Conservation (phyloP, 257 asterid genomes). For the Coffea eugenioides region DNA sequence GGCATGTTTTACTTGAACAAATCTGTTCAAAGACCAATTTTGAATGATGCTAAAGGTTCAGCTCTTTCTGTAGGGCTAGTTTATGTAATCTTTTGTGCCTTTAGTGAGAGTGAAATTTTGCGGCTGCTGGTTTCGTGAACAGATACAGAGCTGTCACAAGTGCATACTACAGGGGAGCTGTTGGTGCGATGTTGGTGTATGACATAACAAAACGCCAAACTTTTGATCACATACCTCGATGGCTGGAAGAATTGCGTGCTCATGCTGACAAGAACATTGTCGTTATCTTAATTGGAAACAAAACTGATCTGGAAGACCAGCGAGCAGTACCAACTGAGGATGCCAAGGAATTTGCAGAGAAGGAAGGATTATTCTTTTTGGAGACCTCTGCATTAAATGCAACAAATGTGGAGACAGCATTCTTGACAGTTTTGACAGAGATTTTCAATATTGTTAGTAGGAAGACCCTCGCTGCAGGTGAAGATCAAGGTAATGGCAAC, state of each 20-base stretch:
- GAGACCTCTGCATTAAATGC: constrained; percentile 76
- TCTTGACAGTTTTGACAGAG: constrained; percentile 59
- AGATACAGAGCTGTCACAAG: constrained; percentile 86
- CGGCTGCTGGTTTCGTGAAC: constrained; percentile 18
- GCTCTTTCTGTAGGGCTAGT: not conserved
- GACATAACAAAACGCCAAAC: constrained; percentile 70
- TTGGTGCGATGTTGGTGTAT: constrained; percentile 76
- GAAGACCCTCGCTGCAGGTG: constrained; percentile 56
- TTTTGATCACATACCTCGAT: constrained; percentile 80
- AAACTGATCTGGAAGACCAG: constrained; percentile 66
- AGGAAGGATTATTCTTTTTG: constrained; percentile 66
- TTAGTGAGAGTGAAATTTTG: not conserved
- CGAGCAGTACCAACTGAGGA: constrained; percentile 71
- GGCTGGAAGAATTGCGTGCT: constrained; percentile 56
- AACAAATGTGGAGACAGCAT: constrained; percentile 67
- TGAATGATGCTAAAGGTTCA: too few relatives aligned
- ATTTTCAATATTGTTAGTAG: constrained; percentile 62
- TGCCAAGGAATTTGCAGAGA: constrained; percentile 71
- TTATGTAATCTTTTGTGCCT: not conserved
- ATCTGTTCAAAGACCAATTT: not conserved
- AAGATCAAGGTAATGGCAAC: constrained; percentile 53
- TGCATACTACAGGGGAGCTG: constrained; percentile 83
- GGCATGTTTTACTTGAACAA: not conserved
- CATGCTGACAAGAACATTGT: constrained; percentile 69
- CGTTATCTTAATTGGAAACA: constrained; percentile 69